Percentiles rank a stretch among this genome's conserved stretches.
These are phyloP conservation scores for Cyclotella kingstonii DNA, from an alignment of 108 stramenopile genomes.

Conservation along the genomic window DNA sequence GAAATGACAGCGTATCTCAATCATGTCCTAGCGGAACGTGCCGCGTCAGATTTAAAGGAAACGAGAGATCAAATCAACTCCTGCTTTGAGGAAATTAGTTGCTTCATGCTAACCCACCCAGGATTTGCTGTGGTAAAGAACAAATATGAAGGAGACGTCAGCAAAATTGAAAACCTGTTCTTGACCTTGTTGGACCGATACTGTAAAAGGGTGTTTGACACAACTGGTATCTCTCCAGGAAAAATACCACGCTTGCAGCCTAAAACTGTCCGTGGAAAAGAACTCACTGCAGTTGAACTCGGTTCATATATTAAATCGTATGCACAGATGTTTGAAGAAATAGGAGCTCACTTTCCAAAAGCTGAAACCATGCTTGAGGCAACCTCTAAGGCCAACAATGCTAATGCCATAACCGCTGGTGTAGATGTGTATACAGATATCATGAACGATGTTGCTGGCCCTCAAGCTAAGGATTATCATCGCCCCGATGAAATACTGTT, in stretches of 20 bases:
- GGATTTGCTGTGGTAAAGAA: slow-evolving; percentile 94
- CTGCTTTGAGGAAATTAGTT: slow-evolving; percentile 90
- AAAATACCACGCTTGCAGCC: slow-evolving; percentile 60
- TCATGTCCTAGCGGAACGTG: slow-evolving; percentile 74
- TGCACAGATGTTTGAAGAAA: slow-evolving; percentile 86
- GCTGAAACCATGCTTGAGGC: slow-evolving; percentile 96
- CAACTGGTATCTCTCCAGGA: too few species aligned
- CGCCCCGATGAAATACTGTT: slow-evolving; percentile 70
- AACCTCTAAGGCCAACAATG: slow-evolving; percentile 93
- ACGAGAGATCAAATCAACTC: slow-evolving; percentile 90
- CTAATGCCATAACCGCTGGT: slow-evolving; percentile 81
- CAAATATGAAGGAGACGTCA: slow-evolving; percentile 87
- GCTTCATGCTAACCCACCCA: slow-evolving; percentile 95
- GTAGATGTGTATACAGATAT: slow-evolving; percentile 77
- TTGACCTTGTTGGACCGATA: slow-evolving; percentile 84
- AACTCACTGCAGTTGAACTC: slow-evolving; percentile 91
- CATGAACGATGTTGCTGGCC: slow-evolving; percentile 90
- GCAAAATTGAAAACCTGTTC: slow-evolving; percentile 81
- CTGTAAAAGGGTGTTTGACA: slow-evolving; percentile 84
- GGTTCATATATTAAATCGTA: slow-evolving; percentile 91
- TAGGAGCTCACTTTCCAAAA: slow-evolving; percentile 90
- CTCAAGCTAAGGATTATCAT: slow-evolving; percentile 69
- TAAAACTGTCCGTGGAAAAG: slow-evolving; percentile 86
- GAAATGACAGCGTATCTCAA: slow-evolving; percentile 88
- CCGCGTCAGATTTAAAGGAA: slow-evolving; percentile 88